phyloP scores from a whole-genome alignment of 345 rosid species.

The Cardamine occulta region DNA sequence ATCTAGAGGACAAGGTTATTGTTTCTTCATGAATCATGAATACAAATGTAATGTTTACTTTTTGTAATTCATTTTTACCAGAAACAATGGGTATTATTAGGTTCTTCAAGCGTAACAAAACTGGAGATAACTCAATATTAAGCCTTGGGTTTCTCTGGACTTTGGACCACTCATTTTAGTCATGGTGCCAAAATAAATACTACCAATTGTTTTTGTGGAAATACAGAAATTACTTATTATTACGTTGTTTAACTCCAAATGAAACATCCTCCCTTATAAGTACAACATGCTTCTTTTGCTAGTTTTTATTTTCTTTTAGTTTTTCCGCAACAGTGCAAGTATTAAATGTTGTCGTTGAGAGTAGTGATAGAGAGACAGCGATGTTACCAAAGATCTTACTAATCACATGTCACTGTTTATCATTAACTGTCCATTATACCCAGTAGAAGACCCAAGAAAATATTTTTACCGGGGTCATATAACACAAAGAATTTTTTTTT shows the following conservation, averaged over 20 bases:
- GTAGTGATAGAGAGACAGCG: constrained; percentile 27
- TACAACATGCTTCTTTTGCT: constrained; percentile 21
- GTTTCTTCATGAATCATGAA: not conserved
- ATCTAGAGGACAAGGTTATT: not conserved
- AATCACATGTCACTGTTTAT: constrained; percentile 37
- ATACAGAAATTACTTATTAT: not conserved
- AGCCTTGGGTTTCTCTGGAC: constrained; percentile 27
- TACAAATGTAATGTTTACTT: not conserved
- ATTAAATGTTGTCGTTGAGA: constrained; percentile 35
- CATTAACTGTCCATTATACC: constrained; percentile 25
- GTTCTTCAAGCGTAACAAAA: not conserved
- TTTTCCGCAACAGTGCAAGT: constrained; percentile 5
- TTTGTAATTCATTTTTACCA: not conserved
- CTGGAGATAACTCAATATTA: not conserved
- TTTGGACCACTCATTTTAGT: constrained; percentile 29
- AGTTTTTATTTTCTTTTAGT: not conserved
- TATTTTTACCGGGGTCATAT: too few species aligned
- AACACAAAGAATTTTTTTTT: too few species aligned
- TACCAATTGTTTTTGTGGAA: not conserved
- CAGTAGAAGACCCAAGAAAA: too few species aligned
- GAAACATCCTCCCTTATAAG: constrained; percentile 2
- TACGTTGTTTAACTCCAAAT: not conserved
- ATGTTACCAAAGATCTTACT: constrained; percentile 38
- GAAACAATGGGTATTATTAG: not conserved
- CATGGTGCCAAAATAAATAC: constrained; percentile 1